Evolutionary conservation across 345 rosid species (phyloP), one percentile per base, ranked within the genome.

Genomic region (Lagerstroemia speciosa): DNA sequence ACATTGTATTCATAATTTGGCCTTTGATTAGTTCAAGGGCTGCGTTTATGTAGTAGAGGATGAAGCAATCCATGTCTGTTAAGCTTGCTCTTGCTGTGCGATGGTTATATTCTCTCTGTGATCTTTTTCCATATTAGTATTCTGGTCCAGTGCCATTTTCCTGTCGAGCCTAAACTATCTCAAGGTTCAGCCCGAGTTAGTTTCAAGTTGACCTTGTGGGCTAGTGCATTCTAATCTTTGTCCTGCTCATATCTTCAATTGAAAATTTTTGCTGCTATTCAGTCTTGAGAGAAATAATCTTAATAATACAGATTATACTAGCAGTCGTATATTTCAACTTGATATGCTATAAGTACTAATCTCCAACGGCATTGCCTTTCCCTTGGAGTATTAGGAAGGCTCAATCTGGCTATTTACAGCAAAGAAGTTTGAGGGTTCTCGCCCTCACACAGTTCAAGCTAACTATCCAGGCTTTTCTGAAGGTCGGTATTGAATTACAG

Each of bases 341-440:
- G 4, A 52, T 52, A 8, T 11, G n/a, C 58, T 57, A 0, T 24
- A 27, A 57, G 15, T 24, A 14, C 12, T 27, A 16, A 57, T 10
- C 30, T 66, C n/a, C 63, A 63, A 58, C 22, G 33, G 17, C 32
- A 24, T 57, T 32, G 8, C 68, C 2, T 32, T 46, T 61, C 26
- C 45, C 19, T 36, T 46, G 71, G 60, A 66, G 48, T 37, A 70
- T 67, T 79, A 88, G 89, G 91, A 84, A 72, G 84, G 87, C 68
- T 86, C 91, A 36, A 77, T 78, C 67, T 86, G 91, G 91, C 76
- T 84, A 37, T 84, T 84, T 78, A 86, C 91, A 20, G 71, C 84
- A 31, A 68, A 80, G 32, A 76, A 83, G 30, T 76, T 83, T 31
- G 85, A 81, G 57, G 86, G 83, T 37, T 77, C 81, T 37, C 83